These are phyloP conservation scores for Ceratobasidium papillatum DNA, from an alignment of 1,284 basidiomycete genomes.

Conservation along the genomic window DNA sequence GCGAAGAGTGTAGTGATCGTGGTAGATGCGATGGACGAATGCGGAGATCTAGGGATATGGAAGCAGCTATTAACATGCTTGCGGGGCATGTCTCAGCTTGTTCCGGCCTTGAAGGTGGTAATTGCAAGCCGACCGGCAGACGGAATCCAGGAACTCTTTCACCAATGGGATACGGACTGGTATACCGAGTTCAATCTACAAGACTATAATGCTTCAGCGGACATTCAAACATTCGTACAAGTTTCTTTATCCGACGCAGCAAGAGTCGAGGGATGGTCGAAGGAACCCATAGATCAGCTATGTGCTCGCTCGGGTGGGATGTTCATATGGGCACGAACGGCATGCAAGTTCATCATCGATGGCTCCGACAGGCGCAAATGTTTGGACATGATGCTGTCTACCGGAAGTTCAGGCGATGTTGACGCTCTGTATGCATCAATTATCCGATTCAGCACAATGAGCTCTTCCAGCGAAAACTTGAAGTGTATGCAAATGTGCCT, in stretches of 20 bases:
- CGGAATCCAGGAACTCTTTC: background rate
- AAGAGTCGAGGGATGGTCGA: background rate
- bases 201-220: background rate
- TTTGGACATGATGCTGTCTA: background rate
- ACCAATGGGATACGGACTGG: background rate
- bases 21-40: conserved; percentile 8
- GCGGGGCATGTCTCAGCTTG: background rate
- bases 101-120: background rate
- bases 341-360: background rate
- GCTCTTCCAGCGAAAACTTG: background rate
- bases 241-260: too few species aligned
- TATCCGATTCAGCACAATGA: background rate
- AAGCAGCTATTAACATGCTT: background rate
- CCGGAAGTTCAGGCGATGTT: background rate
- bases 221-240: background rate
- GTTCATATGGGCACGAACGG: conserved; percentile 40
- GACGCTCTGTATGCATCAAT: background rate
- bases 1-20: background rate
- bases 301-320: background rate
- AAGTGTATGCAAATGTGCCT: background rate
- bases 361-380: background rate
- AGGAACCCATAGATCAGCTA: background rate
- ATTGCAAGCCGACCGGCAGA: conserved; percentile 7
- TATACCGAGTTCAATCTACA: background rate
- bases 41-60: background rate